A percentile compares a stretch with the other conserved stretches of the same genome.
Conservation (phyloP, 2,329 filamentous ascomycete genomes). For the Aspergillus carbonarius region DNA sequence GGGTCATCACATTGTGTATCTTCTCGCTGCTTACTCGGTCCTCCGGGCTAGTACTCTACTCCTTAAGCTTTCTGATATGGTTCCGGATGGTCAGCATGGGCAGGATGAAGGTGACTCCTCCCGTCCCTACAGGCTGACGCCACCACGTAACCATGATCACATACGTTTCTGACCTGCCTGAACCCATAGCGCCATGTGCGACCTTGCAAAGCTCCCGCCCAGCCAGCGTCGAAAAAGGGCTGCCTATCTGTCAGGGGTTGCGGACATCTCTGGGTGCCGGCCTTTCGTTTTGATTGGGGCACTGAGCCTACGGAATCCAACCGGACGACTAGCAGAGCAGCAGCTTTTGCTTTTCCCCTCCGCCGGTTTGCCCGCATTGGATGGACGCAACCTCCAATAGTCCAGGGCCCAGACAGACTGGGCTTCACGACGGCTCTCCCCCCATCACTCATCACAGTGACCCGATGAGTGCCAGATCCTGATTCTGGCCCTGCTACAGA, state of each 20-base stretch:
- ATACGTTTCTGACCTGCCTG: conserved; percentile 1
- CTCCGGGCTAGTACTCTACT: too few species aligned
- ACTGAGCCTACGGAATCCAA: background rate
- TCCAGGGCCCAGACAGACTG: background rate
- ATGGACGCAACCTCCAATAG: background rate
- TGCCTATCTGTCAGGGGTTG: conserved; percentile 13
- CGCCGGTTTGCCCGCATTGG: background rate
- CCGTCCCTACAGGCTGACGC: background rate
- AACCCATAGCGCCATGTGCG: conserved; percentile 15
- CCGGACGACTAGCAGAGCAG: background rate
- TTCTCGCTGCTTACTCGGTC: too few species aligned
- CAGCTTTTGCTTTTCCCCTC: background rate
- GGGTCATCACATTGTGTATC: background rate
- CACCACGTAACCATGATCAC: conserved; percentile 9
- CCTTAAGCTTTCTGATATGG: background rate
- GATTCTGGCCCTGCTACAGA: background rate
- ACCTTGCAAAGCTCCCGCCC: background rate
- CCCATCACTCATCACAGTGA: too few species aligned
- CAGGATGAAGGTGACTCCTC: background rate
- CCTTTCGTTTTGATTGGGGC: background rate
- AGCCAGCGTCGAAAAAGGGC: background rate
- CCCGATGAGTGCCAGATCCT: background rate
- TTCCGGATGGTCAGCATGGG: too few species aligned
- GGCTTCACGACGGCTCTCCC: background rate
- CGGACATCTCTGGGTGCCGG: background rate